Base-by-base conservation (phyloP, 441 rosid species). In the Raphanus hybrid region DNA sequence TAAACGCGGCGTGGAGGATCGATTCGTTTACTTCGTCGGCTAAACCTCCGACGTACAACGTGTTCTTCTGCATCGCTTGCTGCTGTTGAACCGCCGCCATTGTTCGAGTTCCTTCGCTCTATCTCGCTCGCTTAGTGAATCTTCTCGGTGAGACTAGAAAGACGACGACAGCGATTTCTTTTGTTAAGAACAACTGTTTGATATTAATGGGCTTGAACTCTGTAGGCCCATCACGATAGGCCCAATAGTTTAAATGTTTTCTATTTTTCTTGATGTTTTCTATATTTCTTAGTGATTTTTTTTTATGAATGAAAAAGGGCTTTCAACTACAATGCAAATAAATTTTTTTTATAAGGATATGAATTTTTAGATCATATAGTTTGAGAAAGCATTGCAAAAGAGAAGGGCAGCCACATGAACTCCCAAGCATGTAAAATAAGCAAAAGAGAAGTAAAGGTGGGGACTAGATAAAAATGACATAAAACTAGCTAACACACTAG, bases 11-110 rank as follows among this genome's bases (percentile, higher is more conserved):
- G 80, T 95, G 98, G 6, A 95, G 93, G 57, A 95, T 95, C 6
- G 97, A 50, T 65, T 95, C 99, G 84, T 92, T 95, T 8, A 91
- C 99, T 80, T 92, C 99, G 78, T 95, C 99, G 23, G 98, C 94
- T 70, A 95, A 74, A 48, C 99, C 99, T 59, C 99, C 98, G 0
- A 94, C 98, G 80, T 94, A 94, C 39, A 94, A 84, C 2, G 98
- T 92, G 85, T 91, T 94, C 90, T 94, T 94, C 87, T 94, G 99
- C 80, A 94, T 92, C 64, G 87, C 91, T 20, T 76, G 88, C 68
- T 86, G 90, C 54, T 75, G 80, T 43, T 69, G 75, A 43, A 69
- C 79, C 73, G 86, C 86, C 84, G 86, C 84, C 80, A 67, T 64
- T 64, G 67, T 52, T 60, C 41, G 7, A 63, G 7, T 54, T 69